Percentiles rank a stretch among this genome's conserved stretches.
Conservation (phyloP, 768 basidiomycete genomes). For the Dentipellis fragilis region DNA sequence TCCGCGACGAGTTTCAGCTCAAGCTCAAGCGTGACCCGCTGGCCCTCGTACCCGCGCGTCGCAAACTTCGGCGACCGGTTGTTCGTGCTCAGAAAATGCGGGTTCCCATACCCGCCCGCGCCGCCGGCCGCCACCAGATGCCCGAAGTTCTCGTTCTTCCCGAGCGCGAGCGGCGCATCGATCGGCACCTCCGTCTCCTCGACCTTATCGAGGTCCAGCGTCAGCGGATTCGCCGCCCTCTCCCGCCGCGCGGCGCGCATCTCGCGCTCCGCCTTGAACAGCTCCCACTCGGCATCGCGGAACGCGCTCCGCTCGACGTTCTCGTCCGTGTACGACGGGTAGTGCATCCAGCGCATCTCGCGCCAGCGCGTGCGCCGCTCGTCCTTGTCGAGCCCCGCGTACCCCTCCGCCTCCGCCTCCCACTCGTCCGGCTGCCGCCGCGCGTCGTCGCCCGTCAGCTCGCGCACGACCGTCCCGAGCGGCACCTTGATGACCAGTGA, state of each 20-base stretch:
- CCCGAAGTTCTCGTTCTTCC: conserved; percentile 41
- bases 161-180: conserved; percentile 57
- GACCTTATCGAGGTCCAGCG: conserved; percentile 54
- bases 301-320: conserved; percentile 59
- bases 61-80: conserved; percentile 85
- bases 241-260: conserved; percentile 37
- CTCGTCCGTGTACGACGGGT: conserved; percentile 53
- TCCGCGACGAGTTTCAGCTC: conserved; percentile 94
- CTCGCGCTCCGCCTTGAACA: conserved; percentile 54
- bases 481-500: conserved; percentile 78
- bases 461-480: conserved; percentile 79
- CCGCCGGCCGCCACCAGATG: conserved; percentile 73
- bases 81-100: conserved; percentile 60
- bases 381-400: conserved; percentile 35
- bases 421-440: conserved; percentile 57
- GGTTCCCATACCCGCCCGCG: conserved; percentile 77
- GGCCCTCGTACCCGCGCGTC: conserved; percentile 65
- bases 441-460: conserved; percentile 59
- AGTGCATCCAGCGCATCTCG: conserved; percentile 69
- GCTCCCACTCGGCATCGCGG: conserved; percentile 54
- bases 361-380: conserved; percentile 52
- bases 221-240: conserved; percentile 32
- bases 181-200: conserved; percentile 28
- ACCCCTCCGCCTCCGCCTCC: conserved; percentile 59
- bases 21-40: conserved; percentile 70